Base-by-base conservation (phyloP, 2,329 filamentous ascomycete species). In the Eutypa lata region DNA sequence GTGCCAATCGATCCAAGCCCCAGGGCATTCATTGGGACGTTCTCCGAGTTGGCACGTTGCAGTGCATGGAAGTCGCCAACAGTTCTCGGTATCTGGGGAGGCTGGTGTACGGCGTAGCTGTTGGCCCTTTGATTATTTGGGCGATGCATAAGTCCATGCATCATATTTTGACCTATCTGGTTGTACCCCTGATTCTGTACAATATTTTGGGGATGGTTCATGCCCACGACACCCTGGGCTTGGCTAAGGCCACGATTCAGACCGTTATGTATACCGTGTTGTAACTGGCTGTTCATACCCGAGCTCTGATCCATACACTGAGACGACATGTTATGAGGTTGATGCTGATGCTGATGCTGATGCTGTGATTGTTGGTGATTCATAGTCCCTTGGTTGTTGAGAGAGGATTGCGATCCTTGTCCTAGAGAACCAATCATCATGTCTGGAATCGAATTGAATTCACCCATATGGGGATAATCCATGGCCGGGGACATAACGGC, bases 381-480 rank as follows among this genome's bases (percentile, higher is more conserved):
- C 28, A 68, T 53, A 28, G 62, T 47, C 7, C 62, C 61, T 37
- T 66, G 62, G 43, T 71, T 71, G 14, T 68, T 61, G 7, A 72
- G 59, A 2, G 66, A 50, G 16, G 69, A 63, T 49, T 69, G 69
- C 8, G 68, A 64, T 7, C 61, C 59, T 47, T 69, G 71, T 28
- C 73, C 71, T 49, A 82, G 68, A 1, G 76, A 76, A 35, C 71
- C n/a, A n/a, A n/a, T 80, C 72, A 83, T 79, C 38, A 83, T 77
- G 7, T 83, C 80, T 1, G 77, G 68, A 56, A 83, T 79, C 10
- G 76, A 67, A 19, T 70, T 73, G 48, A 76, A 83, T 3, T 76
- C 74, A 37, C 68, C 67, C 49, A 80, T 66, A 50, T 78, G 74
- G 2, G 72, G 60, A 55, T 80, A 79, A 4, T 83, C 81, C 52